Conservation (phyloP, 2,329 filamentous ascomycete species). For the Pseudonectria foliicola region DNA sequence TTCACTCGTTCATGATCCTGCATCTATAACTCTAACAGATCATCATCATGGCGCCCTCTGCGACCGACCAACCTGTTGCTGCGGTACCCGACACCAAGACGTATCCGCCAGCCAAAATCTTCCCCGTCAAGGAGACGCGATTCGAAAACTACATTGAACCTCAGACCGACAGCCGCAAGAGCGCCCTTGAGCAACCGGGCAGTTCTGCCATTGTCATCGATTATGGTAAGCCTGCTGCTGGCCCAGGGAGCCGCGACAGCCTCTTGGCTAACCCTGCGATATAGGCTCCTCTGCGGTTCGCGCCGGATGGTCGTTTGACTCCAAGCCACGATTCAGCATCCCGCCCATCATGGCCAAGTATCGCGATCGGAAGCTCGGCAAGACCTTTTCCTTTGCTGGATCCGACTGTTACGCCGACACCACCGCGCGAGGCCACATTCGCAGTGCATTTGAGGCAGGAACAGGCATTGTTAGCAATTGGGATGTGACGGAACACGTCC, state of each 20-base stretch:
- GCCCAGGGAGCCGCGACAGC: slow-evolving; percentile 4
- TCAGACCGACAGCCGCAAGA: slow-evolving; percentile 61
- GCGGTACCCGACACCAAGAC: slow-evolving; percentile 31
- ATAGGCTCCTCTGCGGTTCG: slow-evolving; percentile 80
- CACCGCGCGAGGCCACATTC: slow-evolving; percentile 81
- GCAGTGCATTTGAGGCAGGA: slow-evolving; percentile 84
- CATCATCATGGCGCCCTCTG: slow-evolving; percentile 45
- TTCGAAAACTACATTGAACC: slow-evolving; percentile 50
- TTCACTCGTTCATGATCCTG: slow-evolving; percentile 4
- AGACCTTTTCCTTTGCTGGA: slow-evolving; percentile 87
- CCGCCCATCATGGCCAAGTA: slow-evolving; percentile 93
- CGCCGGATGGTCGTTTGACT: slow-evolving; percentile 93
- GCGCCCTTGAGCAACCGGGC: slow-evolving; percentile 52
- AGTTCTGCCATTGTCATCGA: slow-evolving; percentile 88
- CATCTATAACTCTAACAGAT: slow-evolving; percentile 4
- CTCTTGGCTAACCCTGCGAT: slow-evolving; percentile 12
- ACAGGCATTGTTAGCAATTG: slow-evolving; percentile 93
- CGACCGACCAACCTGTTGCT: slow-evolving; percentile 37
- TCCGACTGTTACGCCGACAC: slow-evolving; percentile 92
- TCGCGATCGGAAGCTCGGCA: slow-evolving; percentile 85
- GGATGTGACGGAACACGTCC: slow-evolving; percentile 91
- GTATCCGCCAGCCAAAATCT: slow-evolving; percentile 49
- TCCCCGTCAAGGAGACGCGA: slow-evolving; percentile 53
- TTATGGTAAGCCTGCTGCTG: slow-evolving; percentile 60
- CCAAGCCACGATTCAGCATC: slow-evolving; percentile 68